Conservation (phyloP, 2,329 filamentous ascomycete species). For the Calonectria crousiana region DNA sequence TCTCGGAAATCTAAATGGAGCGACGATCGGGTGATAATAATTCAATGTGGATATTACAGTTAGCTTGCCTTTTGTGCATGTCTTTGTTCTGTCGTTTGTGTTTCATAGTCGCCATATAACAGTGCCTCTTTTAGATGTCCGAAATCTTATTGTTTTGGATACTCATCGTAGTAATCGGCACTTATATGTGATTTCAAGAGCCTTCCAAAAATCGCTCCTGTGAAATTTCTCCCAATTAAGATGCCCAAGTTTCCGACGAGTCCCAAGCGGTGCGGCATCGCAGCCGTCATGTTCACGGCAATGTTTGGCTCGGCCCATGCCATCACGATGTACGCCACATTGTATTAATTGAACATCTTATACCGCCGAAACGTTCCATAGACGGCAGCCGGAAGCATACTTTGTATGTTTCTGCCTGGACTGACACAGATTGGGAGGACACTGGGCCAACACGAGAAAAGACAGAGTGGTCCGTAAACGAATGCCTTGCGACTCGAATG, state of each 20-base stretch:
- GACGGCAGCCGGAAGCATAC: background rate
- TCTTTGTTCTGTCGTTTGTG: background rate
- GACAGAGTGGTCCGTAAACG: background rate
- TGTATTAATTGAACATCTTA: background rate
- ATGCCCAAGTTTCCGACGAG: background rate
- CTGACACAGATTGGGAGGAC: background rate
- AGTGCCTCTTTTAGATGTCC: background rate
- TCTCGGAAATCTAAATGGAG: background rate
- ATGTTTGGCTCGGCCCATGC: background rate
- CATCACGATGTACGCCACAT: background rate
- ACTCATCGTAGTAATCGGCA: background rate
- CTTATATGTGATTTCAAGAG: background rate
- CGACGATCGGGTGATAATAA: background rate
- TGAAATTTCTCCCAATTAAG: background rate
- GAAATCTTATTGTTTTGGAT: no score
- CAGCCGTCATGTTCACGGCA: background rate
- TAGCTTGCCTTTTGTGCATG: background rate
- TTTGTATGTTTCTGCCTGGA: background rate
- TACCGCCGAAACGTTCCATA: background rate
- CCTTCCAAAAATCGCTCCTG: background rate
- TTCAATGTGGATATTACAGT: background rate
- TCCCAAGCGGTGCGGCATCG: background rate
- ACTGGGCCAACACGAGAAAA: background rate
- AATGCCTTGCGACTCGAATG: background rate
- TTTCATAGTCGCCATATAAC: background rate